Base-by-base conservation (phyloP, 305 asterid genomes). In the Rubia balearica region DNA sequence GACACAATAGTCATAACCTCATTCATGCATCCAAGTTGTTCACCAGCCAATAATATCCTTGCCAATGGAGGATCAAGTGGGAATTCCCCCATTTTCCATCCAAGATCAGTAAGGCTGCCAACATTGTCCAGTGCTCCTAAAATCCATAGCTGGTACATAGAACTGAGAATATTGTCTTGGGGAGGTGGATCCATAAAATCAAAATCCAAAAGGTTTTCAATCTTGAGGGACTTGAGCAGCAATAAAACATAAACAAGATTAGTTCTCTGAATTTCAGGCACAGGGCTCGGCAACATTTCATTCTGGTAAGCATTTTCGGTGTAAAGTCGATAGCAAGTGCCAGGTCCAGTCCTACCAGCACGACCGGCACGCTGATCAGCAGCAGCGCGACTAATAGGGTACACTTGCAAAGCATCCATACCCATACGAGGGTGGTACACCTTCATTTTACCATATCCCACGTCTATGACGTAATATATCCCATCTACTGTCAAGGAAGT, bases 281-380 rank as follows among this genome's bases (percentile, higher is more conserved):
- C 98, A 0, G 99, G 98, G 76, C 95, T 86, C 0, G 80, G 95
- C 74, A 95, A 90, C 99, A 95, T 87, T 78, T 95, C 99, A 27
- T 90, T 86, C 21, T 83, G 80, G 74, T 92, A 92, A 0, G 97
- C 96, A 57, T 82, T 92, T 76, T 95, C 97, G 0, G 97, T 90
- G 51, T 85, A 95, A 40, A 95, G 91, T 0, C 98, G 91, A 77
- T 95, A 92, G 83, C 99, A 95, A 63, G 98, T 92, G 21, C 99
- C 97, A 2, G 99, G 99, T 66, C 98, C 98, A 1, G 99, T 95
- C 82, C 99, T 87, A 72, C 99, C 98, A n/a, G 99, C 99, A 59
- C 98, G 90, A 33, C 99, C 98, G 21, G 99, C 96, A 22, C 97
- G 96, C 78, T 95, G 98, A 76, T 95, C 95, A 71, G 99, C 92